Conservation (phyloP, 106 monocot genomes). For the Acanthochlamys bracteata region DNA sequence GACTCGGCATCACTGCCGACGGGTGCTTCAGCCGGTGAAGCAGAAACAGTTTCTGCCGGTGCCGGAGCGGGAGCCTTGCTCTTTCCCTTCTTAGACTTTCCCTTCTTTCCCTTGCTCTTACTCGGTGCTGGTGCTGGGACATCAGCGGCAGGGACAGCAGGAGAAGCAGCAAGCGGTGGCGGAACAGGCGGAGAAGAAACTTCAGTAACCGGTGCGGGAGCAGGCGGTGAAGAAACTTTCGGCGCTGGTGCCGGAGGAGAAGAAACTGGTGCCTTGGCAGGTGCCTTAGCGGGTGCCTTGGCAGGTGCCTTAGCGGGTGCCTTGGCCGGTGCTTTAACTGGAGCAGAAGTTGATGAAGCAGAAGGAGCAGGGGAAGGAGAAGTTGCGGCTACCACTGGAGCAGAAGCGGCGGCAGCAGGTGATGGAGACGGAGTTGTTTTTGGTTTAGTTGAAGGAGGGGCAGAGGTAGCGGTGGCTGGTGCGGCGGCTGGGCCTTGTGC, state of each 20-base stretch:
- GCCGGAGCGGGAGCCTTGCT: constrained; percentile 1
- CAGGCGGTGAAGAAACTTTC: background rate
- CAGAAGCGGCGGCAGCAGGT: background rate
- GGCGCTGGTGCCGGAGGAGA: constrained; percentile 5
- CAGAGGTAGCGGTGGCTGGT: background rate
- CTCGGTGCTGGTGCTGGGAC: constrained; percentile 19
- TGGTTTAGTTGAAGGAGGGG: background rate
- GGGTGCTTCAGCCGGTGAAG: background rate
- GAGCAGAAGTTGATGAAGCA: background rate
- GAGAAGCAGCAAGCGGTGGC: constrained; percentile 2
- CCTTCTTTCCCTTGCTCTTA: constrained; percentile 13
- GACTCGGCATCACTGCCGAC: background rate
- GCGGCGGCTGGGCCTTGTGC: constrained; percentile 7
- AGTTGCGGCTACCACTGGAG: background rate
- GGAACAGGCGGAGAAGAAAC: background rate
- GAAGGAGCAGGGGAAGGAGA: background rate
- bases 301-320: background rate
- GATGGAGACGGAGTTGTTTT: constrained; percentile 3
- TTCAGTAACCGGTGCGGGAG: background rate
- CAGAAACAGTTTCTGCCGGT: background rate
- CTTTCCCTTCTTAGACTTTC: constrained; percentile 9
- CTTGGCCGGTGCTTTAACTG: background rate
- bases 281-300: background rate
- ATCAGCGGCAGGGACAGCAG: constrained; percentile 4
- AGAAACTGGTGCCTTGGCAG: background rate